Percentiles rank a stretch among this genome's conserved stretches.
Evolutionary conservation across 257 asterid genomes (phyloP).

Genomic region (Solanum lignicaule): DNA sequence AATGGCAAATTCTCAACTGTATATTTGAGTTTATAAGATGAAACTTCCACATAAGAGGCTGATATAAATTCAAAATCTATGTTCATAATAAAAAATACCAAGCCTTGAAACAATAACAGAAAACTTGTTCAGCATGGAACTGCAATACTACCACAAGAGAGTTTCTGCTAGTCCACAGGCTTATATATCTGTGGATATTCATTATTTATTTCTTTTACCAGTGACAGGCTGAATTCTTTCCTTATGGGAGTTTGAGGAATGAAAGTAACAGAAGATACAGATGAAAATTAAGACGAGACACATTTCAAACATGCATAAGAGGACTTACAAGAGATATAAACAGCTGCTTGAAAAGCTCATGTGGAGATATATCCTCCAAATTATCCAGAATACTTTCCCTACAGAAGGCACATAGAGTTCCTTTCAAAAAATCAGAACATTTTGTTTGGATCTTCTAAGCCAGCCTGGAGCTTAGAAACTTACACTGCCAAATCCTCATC

Average conservation of each 20-base stretch:
- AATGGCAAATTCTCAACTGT: neutral
- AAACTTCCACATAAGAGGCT: neutral
- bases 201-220: neutral
- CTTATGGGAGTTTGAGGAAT: neutral
- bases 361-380: constrained; percentile 61
- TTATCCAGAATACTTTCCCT: constrained; percentile 82
- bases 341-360: constrained; percentile 82
- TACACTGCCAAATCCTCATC: constrained; percentile 98
- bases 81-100: neutral
- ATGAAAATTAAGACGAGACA: neutral
- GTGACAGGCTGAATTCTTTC: neutral
- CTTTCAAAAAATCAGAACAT: neutral
- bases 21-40: neutral
- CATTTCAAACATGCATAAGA: neutral
- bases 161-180: neutral
- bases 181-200: neutral
- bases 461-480: constrained; percentile 19
- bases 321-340: constrained; percentile 71
- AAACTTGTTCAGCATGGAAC: neutral
- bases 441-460: neutral
- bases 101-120: neutral
- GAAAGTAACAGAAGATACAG: neutral
- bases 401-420: constrained; percentile 9
- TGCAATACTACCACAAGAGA: neutral
- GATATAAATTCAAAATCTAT: neutral